These are phyloP conservation scores for Neurospora africana DNA, from an alignment of 495 filamentous ascomycete species.

Conservation along the genomic window DNA sequence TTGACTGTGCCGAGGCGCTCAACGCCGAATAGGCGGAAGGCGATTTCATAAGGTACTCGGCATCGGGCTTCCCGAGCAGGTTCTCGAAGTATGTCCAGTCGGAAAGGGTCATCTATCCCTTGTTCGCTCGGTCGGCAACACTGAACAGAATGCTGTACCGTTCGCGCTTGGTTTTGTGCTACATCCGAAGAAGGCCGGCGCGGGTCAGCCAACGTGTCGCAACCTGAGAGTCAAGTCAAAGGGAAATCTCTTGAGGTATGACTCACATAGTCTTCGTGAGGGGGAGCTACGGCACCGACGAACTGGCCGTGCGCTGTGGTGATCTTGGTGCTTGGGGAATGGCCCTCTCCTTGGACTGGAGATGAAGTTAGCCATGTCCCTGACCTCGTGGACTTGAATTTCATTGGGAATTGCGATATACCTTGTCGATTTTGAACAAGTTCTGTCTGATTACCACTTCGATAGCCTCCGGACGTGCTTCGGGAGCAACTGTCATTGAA, in stretches of 20 bases:
- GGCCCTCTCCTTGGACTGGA: background rate
- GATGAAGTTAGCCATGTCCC: background rate
- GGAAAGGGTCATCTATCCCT: conserved; percentile 60
- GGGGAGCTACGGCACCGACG: conserved; percentile 78
- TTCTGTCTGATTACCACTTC: background rate
- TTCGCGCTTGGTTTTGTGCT: conserved; percentile 96
- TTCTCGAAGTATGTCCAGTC: conserved; percentile 94
- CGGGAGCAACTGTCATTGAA: background rate
- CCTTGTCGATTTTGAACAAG: background rate
- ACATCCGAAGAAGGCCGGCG: conserved; percentile 2
- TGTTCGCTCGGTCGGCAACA: conserved; percentile 68
- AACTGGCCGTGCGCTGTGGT: conserved; percentile 43
- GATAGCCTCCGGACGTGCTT: background rate
- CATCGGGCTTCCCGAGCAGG: conserved; percentile 84
- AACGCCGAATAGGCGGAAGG: conserved; percentile 87
- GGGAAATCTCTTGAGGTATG: background rate
- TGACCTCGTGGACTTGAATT: background rate
- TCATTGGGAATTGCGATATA: background rate
- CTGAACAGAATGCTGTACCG: conserved; percentile 88
- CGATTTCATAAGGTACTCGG: conserved; percentile 98
- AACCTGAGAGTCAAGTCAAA: conserved; percentile 7
- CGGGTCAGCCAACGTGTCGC: conserved; percentile 14
- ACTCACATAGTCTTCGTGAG: conserved; percentile 81
- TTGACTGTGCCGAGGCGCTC: conserved; percentile 72
- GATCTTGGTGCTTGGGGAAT: background rate